Evolutionary conservation across 2,329 filamentous ascomycete species (phyloP), one percentile per base, ranked within the genome.

Genomic region (Geosmithia morbida): DNA sequence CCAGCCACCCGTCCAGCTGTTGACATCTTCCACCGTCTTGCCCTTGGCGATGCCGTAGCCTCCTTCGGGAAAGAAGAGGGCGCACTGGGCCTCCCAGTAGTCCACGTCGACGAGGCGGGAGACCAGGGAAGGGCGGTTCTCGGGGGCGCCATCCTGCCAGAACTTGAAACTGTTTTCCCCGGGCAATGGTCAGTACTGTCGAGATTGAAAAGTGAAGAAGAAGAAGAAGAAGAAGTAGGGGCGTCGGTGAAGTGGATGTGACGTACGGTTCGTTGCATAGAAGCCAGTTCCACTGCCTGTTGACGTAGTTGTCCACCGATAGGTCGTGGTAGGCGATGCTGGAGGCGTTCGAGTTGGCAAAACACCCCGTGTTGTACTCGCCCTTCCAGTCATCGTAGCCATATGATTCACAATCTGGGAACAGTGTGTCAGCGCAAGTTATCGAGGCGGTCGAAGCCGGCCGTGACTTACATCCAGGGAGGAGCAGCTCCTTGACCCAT

Each of bases 211-310:
- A n/a, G n/a, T n/a, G n/a, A n/a, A n/a, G n/a, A n/a, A n/a, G n/a
- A n/a, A n/a, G n/a, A n/a, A n/a, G n/a, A n/a, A n/a, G n/a, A n/a
- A n/a, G n/a, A n/a, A 7, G 39, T 16, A 41, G 39, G 18, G 2
- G 69, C 76, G 48, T 63, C 71, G 7, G 16, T 7, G n/a, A 43
- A 40, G 13, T 16, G 33, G 37, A 26, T 20, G 18, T 49, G 76
- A 71, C n/a, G 44, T 51, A 57, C 54, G 77, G 76, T 57, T 81
- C 74, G 55, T 81, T 81, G 65, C 79, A 81, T 2, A 70, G 65
- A 59, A 79, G 68, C 77, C 77, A 82, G 7, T 65, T 57, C 76
- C 75, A 82, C 51, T 77, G 73, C 0, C 74, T 61, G 52, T 74
- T 66, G 17, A 63, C 53, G 0, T 54, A 47, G 55, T 80, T 79